phyloP scores from a whole-genome alignment of 2,329 filamentous ascomycete species.

The Aspergillus oerlinghausenensis region DNA sequence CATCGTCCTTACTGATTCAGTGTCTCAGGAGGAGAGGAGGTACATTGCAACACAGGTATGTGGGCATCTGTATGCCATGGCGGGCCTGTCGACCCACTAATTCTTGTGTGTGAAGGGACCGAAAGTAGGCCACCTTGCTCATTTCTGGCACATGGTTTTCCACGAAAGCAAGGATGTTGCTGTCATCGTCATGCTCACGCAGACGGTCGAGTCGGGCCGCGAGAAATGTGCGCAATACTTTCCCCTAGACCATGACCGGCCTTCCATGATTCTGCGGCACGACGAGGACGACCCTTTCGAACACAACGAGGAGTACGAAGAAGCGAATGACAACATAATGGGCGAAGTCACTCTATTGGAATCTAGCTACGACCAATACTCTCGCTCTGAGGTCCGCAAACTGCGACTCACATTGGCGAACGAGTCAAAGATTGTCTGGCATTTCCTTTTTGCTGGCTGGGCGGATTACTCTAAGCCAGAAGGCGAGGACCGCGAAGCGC shows the following conservation, averaged over 20 bases:
- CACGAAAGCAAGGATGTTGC: slow-evolving; percentile 70
- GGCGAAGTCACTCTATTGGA: slow-evolving; percentile 63
- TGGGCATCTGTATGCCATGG: not conserved
- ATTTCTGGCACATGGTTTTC: slow-evolving; percentile 95
- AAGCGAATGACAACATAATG: slow-evolving; percentile 59
- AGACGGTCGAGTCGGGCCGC: slow-evolving; percentile 69
- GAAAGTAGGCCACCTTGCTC: slow-evolving; percentile 67
- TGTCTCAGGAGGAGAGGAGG: slow-evolving; percentile 44
- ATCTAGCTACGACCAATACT: slow-evolving; percentile 51
- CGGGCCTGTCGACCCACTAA: not conserved
- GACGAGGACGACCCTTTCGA: slow-evolving; percentile 36
- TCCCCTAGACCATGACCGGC: slow-evolving; percentile 54
- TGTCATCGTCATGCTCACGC: slow-evolving; percentile 92
- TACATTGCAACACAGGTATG: slow-evolving; percentile 84
- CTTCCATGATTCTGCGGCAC: slow-evolving; percentile 42
- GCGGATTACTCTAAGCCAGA: slow-evolving; percentile 82
- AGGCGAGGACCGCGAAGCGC: slow-evolving; percentile 46
- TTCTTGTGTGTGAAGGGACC: slow-evolving; percentile 56
- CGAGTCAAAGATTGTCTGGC: slow-evolving; percentile 66
- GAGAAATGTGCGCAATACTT: slow-evolving; percentile 93
- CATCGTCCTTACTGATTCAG: slow-evolving; percentile 53
- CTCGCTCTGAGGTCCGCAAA: slow-evolving; percentile 67
- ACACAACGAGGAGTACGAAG: slow-evolving; percentile 59
- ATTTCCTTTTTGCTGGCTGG: slow-evolving; percentile 83
- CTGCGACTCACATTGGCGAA: slow-evolving; percentile 50